Base-by-base conservation (phyloP, 768 basidiomycete species). In the Collybia sp. region DNA sequence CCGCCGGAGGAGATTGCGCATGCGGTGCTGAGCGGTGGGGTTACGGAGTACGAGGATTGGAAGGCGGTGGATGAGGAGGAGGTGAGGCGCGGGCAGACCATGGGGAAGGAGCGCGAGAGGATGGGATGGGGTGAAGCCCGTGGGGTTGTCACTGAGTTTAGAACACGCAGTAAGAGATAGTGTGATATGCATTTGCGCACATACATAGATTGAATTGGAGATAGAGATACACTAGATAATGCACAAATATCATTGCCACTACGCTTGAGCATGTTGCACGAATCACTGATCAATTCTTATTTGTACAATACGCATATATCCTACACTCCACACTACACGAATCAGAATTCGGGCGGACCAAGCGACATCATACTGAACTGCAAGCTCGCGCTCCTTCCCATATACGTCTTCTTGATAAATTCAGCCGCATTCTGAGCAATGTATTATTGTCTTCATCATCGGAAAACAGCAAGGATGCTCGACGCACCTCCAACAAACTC, bases 51-150 rank as follows among this genome's bases (percentile, higher is more conserved):
- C 58, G 60, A 62, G 51, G 64, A 61, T 40, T 77, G 93, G 94
- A 78, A 78, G 63, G 60, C 50, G 55, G 71, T 95, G 3, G 82
- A 93, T 58, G 69, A 61, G 20, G 88, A 85, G 58, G 95, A 96
- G 66, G 57, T 75, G 32, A 68, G 71, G 44, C 65, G 77, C 40
- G 92, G 90, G 0, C 63, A 66, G 50, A 57, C 46, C 25, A 44
- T 65, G 15, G 82, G 79, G 0, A 91, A 91, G 60, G 87, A 88
- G 62, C 71, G 85, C 42, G 88, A 91, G 67, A 68, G 89, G 44
- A 85, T 91, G 80, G 59, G 52, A 1, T 91, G 88, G 88, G 64
- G 72, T 42, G 80, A 80, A 41, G 83, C 73, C 2, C 61, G 56
- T 35, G 40, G 25, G 34, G 67, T 72, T 30, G 49, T 66, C 38